Percentiles rank a stretch among this genome's conserved stretches.
Conservation (phyloP, 2,329 filamentous ascomycete genomes). For the Metarhizium guizhouense region DNA sequence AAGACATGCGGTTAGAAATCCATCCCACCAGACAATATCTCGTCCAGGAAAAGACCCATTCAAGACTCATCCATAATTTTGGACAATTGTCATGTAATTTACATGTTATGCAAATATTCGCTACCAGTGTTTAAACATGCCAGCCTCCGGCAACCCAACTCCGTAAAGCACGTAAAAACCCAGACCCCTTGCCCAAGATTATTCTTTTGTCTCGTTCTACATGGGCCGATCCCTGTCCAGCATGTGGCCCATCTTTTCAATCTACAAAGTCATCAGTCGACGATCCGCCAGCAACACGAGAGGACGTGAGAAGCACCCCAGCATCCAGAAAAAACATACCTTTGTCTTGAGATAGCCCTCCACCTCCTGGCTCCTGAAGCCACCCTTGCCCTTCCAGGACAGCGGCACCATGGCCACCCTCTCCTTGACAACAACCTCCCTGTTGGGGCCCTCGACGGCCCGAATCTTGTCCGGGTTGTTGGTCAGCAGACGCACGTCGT, state of each 20-base stretch:
- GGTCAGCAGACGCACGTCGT: conserved; percentile 73
- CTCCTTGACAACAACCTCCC: conserved; percentile 82
- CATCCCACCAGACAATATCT: too few species aligned
- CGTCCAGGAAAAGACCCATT: too few species aligned
- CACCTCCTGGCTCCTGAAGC: conserved; percentile 80
- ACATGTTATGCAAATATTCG: neutral
- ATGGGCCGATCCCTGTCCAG: conserved; percentile 41
- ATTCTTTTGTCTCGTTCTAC: neutral
- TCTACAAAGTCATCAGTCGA: conserved; percentile 37
- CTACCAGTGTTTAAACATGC: neutral
- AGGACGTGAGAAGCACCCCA: neutral
- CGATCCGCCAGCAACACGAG: neutral
- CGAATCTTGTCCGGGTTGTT: conserved; percentile 97
- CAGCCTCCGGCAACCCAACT: neutral
- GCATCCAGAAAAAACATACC: conserved; percentile 34
- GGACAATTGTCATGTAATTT: neutral
- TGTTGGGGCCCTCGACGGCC: conserved; percentile 83
- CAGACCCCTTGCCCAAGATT: neutral
- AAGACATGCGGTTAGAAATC: too few species aligned
- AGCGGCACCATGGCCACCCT: conserved; percentile 91
- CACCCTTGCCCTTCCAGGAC: conserved; percentile 80
- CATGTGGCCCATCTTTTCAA: conserved; percentile 84
- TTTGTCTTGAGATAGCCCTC: conserved; percentile 94
- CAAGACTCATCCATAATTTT: neutral
- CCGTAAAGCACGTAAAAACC: neutral